Evolutionary conservation across 2,329 filamentous ascomycete genomes (phyloP).

Genomic region (Colletotrichum chlorophyti): DNA sequence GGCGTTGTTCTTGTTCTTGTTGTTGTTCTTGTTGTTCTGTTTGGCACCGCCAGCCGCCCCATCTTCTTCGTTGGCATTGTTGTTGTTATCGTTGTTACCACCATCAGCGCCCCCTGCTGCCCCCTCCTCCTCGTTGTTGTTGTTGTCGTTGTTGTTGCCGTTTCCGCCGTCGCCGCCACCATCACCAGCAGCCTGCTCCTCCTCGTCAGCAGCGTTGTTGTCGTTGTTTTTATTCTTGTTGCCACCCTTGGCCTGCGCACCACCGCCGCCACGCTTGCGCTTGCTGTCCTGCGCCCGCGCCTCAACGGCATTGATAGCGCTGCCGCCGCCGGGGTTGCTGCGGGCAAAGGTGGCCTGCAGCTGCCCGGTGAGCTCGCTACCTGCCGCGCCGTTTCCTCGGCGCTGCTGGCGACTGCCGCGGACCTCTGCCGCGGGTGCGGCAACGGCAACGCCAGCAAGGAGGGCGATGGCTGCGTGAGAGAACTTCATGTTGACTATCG

Average conservation of each 20-base stretch:
- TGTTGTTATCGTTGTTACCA: not conserved
- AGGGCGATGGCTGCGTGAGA: constrained; percentile 10
- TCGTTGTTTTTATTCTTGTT: too few species aligned
- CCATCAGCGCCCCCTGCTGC: not conserved
- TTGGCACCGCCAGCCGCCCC: not conserved
- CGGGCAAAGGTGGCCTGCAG: constrained; percentile 13
- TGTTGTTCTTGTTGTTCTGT: not conserved
- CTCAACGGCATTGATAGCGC: constrained; percentile 28
- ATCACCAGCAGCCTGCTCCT: not conserved
- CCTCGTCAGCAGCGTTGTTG: too few species aligned
- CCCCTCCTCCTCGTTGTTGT: too few species aligned
- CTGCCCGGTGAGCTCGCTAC: constrained; percentile 1
- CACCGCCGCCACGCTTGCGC: constrained; percentile 2
- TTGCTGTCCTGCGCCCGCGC: constrained; percentile 25
- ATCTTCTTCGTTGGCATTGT: not conserved
- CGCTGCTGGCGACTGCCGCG: constrained; percentile 3
- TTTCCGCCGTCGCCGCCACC: not conserved
- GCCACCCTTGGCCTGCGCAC: not conserved
- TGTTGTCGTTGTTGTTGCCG: not conserved
- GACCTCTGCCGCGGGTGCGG: constrained; percentile 4
- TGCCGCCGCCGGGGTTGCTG: constrained; percentile 1
- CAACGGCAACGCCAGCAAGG: constrained; percentile 14
- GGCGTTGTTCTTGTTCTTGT: not conserved
- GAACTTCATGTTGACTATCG: constrained; percentile 12
- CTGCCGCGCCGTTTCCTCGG: constrained; percentile 2